Evolutionary conservation across 345 rosid species (phyloP), one percentile per base, ranked within the genome.

Genomic region (Linum lewisii): DNA sequence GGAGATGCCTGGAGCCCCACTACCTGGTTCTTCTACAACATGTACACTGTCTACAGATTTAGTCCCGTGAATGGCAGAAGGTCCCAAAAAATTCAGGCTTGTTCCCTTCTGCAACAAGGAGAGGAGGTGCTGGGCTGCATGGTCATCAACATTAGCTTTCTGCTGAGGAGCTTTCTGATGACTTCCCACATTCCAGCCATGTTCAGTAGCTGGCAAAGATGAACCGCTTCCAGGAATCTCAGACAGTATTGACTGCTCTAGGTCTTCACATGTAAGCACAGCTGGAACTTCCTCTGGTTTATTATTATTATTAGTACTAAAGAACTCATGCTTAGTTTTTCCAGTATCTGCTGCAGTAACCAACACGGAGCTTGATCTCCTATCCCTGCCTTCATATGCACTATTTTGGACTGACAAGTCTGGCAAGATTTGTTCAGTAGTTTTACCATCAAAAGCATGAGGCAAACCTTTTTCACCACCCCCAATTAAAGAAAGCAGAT

Each of bases 191-290:
- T 73, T 76, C 75, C 59, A 69, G 45, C 64, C 76, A 66, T 60
- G 73, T 45, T 54, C 59, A 62, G 74, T 66, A 59, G 73, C 74
- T 18, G 53, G 75, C 75, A 68, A 63, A 51, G 73, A 69, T n/a
- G 75, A 72, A 70, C 72, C 65, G 60, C 62, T 77, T 51, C 70
- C 83, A 58, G 74, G 61, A 42, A 76, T 74, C 82, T 78, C 95
- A 24, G 90, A 87, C 67, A 93, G 67, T 71, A 93, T 85, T 59
- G 97, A 81, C 70, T 84, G 94, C 75, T 93, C 99, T 64, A 93
- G 97, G 76, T 93, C 99, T 81, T 87, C 99, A 63, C 99, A 93
- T 57, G 99, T 93, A 70, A 93, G 92, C 62, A 93, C 84, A 65
- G 94, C 72, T 29, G 83, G 76, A 72, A 63, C 79, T 60, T 66